Evolutionary conservation across 257 asterid species (phyloP).

Genomic region (Solanum paucissectum): DNA sequence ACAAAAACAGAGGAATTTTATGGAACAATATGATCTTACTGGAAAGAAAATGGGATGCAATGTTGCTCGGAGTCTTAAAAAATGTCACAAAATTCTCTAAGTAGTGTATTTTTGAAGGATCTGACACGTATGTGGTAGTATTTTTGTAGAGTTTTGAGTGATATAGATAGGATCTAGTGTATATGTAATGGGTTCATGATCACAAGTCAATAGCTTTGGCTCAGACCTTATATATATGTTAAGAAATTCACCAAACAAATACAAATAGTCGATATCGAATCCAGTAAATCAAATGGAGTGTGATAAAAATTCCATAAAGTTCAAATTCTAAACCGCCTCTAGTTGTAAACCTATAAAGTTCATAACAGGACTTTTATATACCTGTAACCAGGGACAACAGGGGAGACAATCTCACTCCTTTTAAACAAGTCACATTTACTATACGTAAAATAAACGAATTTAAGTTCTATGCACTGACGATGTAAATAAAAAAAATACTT

Average conservation of each 20-base stretch:
- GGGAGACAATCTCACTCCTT: not conserved
- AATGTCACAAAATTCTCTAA: not conserved
- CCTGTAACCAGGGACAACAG: not conserved
- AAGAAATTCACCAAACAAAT: not conserved
- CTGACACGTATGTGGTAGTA: not conserved
- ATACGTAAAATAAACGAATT: not conserved
- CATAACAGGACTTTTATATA: not conserved
- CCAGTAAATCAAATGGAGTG: not conserved
- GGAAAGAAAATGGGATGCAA: not conserved
- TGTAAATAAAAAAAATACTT: not conserved
- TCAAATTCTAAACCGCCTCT: not conserved
- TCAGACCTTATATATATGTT: not conserved
- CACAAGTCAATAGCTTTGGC: not conserved
- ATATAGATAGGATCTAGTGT: not conserved
- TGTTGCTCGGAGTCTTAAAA: not conserved
- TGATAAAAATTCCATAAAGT: not conserved
- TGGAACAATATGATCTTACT: not conserved
- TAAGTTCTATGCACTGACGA: not conserved
- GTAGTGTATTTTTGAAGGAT: not conserved
- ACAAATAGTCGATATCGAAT: not conserved
- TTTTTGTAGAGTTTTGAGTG: not conserved
- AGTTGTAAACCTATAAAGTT: not conserved
- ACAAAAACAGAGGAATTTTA: not conserved
- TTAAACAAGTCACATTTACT: not conserved
- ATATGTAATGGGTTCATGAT: not conserved